A percentile compares a stretch with the other conserved stretches of the same genome.
phyloP scores from a whole-genome alignment of 441 rosid genomes.

The Gossypium trilobum region DNA sequence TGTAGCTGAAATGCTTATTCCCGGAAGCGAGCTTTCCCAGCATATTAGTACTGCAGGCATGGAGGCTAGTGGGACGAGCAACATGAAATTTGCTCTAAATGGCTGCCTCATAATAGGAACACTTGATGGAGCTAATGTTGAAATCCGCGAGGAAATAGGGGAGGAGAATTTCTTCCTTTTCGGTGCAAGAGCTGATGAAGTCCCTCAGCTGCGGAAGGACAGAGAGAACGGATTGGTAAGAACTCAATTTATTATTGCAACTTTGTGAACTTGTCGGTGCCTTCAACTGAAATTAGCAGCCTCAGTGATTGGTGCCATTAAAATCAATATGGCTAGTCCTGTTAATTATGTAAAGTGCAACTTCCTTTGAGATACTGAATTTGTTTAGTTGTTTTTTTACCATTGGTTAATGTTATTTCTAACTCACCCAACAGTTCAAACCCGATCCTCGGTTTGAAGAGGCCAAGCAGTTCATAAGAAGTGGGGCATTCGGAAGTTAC shows the following conservation, averaged over 20 bases:
- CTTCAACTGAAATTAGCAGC: not conserved
- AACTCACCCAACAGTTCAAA: constrained; percentile 49
- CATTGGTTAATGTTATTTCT: constrained; percentile 17
- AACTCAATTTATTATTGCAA: not conserved
- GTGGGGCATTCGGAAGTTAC: constrained; percentile 78
- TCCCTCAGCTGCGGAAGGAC: constrained; percentile 67
- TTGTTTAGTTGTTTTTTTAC: not conserved
- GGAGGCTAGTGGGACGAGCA: constrained; percentile 99
- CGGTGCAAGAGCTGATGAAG: constrained; percentile 84
- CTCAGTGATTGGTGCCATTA: not conserved
- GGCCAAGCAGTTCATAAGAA: constrained; percentile 71
- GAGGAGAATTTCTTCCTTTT: constrained; percentile 83
- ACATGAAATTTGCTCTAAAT: constrained; percentile 87
- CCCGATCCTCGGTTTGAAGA: constrained; percentile 88
- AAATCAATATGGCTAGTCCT: not conserved
- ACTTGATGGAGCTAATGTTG: constrained; percentile 91
- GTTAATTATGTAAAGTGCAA: not conserved
- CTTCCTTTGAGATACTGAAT: not conserved
- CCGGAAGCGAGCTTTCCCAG: constrained; percentile 93
- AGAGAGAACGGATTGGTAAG: constrained; percentile 75
- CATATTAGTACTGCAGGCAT: constrained; percentile 97
- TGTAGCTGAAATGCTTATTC: constrained; percentile 84
- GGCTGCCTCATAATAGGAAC: constrained; percentile 96
- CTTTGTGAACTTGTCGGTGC: not conserved
- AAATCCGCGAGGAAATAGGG: constrained; percentile 84